Conservation (phyloP, 192 early-diverging fungal genomes). For the Backusella tarrabulga region DNA sequence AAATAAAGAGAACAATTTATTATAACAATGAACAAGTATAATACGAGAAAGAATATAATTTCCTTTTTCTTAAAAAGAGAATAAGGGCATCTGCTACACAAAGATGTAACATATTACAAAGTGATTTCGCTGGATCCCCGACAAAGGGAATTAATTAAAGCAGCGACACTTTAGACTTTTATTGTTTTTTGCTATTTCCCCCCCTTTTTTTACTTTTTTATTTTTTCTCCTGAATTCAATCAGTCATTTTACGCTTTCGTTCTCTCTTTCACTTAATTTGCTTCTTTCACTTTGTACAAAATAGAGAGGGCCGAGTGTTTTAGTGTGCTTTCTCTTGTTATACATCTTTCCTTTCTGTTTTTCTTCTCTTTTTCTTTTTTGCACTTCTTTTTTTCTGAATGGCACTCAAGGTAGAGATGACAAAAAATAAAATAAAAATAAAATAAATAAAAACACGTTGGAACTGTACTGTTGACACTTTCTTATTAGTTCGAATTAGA, state of each 20-base stretch:
- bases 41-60: neutral
- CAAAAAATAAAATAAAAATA: neutral
- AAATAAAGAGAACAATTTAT: constrained; percentile 2
- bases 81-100: neutral
- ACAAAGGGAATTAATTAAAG: neutral
- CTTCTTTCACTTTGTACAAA: neutral
- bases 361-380: constrained; percentile 1
- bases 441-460: neutral
- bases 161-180: constrained; percentile 6
- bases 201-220: neutral
- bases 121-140: neutral
- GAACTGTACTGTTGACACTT: neutral
- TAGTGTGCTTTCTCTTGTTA: neutral
- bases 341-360: constrained; percentile 17
- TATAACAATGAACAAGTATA: neutral
- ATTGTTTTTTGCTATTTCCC: neutral
- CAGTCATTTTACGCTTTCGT: neutral
- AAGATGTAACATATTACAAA: neutral
- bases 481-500: constrained; percentile 66
- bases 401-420: constrained; percentile 27
- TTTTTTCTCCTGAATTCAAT: neutral
- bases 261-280: constrained; percentile 15
- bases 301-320: neutral
- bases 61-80: neutral
- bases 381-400: constrained; percentile 2